Evolutionary conservation across 2,329 filamentous ascomycete genomes (phyloP).

Genomic region (Fusarium dimerum): DNA sequence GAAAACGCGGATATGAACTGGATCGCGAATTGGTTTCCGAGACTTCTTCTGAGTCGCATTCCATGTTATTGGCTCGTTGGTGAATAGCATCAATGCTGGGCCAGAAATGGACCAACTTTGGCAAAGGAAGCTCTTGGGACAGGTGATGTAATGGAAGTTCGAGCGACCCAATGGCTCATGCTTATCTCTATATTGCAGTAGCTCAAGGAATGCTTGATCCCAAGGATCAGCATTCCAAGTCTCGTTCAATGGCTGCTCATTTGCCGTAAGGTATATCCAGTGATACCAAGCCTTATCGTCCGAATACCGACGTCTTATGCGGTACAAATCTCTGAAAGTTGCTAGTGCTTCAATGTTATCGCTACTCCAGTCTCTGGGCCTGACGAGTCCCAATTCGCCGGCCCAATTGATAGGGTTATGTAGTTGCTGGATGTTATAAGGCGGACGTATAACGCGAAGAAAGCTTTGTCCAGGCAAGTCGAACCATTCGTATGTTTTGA

Average conservation of each 20-base stretch:
- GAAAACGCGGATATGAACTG: background rate
- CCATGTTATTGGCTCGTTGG: no score
- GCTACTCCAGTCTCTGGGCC: no score
- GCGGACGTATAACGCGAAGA: background rate
- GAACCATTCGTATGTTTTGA: no score
- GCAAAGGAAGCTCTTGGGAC: no score
- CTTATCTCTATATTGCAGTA: slow-evolving; percentile 1
- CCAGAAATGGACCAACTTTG: no score
- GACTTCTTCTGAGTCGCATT: no score
- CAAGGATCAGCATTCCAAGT: background rate
- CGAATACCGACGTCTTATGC: no score
- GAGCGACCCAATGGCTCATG: background rate
- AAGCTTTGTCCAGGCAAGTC: no score
- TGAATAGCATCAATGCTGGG: no score
- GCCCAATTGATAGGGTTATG: slow-evolving; percentile 4
- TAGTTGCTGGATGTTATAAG: slow-evolving; percentile 4
- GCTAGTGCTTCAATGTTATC: no score
- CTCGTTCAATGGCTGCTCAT: background rate
- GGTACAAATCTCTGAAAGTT: no score
- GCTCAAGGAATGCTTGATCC: background rate
- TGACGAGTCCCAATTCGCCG: background rate
- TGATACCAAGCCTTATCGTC: slow-evolving; percentile 1
- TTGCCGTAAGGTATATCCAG: slow-evolving; percentile 3
- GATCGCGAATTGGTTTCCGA: background rate
- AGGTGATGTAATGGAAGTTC: no score